Conservation (phyloP, 148 eudicot genomes). For the Rheum nobile region DNA sequence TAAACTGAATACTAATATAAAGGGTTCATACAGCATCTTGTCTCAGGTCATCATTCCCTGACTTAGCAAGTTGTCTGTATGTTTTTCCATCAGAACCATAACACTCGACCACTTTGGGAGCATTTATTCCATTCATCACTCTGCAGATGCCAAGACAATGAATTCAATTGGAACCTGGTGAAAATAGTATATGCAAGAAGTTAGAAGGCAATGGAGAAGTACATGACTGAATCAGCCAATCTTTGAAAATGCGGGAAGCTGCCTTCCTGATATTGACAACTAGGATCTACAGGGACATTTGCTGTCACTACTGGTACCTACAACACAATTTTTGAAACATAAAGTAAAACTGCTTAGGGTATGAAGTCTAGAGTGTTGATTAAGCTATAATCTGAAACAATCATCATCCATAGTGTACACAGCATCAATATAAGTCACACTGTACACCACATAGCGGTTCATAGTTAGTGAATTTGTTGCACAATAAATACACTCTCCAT, state of each 20-base stretch:
- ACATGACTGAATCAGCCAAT: conserved; percentile 84
- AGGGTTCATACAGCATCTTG: conserved; percentile 86
- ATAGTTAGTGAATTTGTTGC: neutral
- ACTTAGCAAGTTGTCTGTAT: conserved; percentile 92
- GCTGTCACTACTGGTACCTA: conserved; percentile 96
- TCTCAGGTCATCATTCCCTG: conserved; percentile 97
- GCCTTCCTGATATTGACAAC: conserved; percentile 78
- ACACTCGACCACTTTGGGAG: conserved; percentile 96
- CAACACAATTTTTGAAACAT: conserved; percentile 1
- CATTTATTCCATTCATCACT: conserved; percentile 98
- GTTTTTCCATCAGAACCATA: conserved; percentile 89
- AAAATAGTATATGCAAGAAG: conserved; percentile 8
- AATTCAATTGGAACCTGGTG: neutral
- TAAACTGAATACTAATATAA: conserved; percentile 3
- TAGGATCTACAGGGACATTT: conserved; percentile 62
- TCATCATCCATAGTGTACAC: neutral
- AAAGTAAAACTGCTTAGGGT: neutral
- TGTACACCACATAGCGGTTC: neutral
- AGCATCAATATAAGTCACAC: neutral
- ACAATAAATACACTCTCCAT: neutral
- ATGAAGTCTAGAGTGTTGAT: neutral
- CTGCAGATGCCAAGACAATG: conserved; percentile 25
- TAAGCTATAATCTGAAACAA: neutral
- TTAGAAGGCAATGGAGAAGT: conserved; percentile 10
- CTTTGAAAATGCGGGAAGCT: conserved; percentile 90